Conservation (phyloP, 1,284 basidiomycete genomes). For the Kwoniella shivajii region DNA sequence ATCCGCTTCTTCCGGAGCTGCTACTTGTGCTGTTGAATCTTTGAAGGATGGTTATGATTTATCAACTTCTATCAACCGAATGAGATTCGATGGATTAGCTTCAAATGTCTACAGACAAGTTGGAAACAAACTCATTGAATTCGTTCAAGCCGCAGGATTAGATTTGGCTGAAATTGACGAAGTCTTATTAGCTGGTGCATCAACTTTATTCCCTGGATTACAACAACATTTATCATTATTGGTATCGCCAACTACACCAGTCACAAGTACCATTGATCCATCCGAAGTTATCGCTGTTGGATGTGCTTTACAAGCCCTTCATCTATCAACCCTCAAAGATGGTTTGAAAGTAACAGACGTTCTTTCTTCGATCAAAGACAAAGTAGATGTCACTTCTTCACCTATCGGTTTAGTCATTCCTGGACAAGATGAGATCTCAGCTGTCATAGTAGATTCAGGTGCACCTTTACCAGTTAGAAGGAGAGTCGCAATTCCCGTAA, state of each 20-base stretch:
- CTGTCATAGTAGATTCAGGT: constrained; percentile 69
- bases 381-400: constrained; percentile 62
- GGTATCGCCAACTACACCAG: constrained; percentile 65
- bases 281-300: constrained; percentile 88
- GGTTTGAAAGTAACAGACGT: constrained; percentile 53
- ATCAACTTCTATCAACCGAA: constrained; percentile 86
- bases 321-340: constrained; percentile 62
- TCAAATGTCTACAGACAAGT: constrained; percentile 73
- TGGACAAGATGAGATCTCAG: constrained; percentile 58
- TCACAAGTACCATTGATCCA: constrained; percentile 71
- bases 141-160: constrained; percentile 65
- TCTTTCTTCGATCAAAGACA: constrained; percentile 59
- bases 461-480: constrained; percentile 79
- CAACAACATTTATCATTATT: constrained; percentile 71
- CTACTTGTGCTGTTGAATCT: constrained; percentile 87
- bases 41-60: constrained; percentile 94
- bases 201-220: constrained; percentile 81
- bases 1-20: constrained; percentile 81
- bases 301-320: constrained; percentile 79
- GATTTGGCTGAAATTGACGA: constrained; percentile 85
- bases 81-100: constrained; percentile 89
- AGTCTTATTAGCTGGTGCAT: constrained; percentile 86
- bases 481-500: constrained; percentile 69
- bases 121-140: constrained; percentile 63
- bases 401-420: constrained; percentile 83